These are phyloP conservation scores for Dictyostelium firmibasis DNA, from an alignment of 78 protist species.

Conservation along the genomic window DNA sequence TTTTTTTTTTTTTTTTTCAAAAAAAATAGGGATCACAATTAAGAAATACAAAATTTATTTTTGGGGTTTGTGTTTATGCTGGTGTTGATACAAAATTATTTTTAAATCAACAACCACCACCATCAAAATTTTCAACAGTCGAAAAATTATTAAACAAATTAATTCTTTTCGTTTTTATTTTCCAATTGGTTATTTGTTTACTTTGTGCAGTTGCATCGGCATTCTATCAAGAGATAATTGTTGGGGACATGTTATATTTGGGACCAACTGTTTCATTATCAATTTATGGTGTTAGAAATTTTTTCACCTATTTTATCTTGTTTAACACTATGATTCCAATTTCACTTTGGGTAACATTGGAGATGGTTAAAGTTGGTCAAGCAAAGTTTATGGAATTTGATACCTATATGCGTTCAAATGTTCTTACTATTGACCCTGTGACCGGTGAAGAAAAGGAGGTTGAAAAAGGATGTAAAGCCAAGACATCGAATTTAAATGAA, in stretches of 20 bases:
- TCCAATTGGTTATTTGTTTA: constrained; percentile 26
- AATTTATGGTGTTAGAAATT: constrained; percentile 54
- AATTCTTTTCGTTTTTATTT: constrained; percentile 66
- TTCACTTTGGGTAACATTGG: constrained; percentile 85
- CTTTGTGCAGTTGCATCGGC: constrained; percentile 31
- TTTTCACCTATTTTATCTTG: constrained; percentile 83
- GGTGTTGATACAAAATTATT: constrained; percentile 79
- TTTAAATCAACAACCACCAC: constrained; percentile 85
- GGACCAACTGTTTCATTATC: constrained; percentile 12
- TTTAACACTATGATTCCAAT: constrained; percentile 82
- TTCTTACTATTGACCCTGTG: neutral
- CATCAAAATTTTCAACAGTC: constrained; percentile 81
- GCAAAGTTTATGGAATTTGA: constrained; percentile 87
- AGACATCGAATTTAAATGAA: constrained; percentile 83
- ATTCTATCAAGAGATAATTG: constrained; percentile 3
- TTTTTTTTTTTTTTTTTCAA: neutral
- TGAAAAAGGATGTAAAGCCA: constrained; percentile 54
- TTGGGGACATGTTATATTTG: constrained; percentile 6
- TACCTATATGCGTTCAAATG: constrained; percentile 40
- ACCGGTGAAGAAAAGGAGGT: constrained; percentile 6
- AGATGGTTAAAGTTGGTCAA: constrained; percentile 81
- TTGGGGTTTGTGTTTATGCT: constrained; percentile 66
- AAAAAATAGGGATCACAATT: constrained; percentile 58
- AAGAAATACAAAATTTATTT: constrained; percentile 72
- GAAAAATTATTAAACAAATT: constrained; percentile 74